Percentiles rank a stretch among this genome's conserved stretches.
Evolutionary conservation across 148 eudicot genomes (phyloP).

Genomic region (Arctostaphylos glauca): DNA sequence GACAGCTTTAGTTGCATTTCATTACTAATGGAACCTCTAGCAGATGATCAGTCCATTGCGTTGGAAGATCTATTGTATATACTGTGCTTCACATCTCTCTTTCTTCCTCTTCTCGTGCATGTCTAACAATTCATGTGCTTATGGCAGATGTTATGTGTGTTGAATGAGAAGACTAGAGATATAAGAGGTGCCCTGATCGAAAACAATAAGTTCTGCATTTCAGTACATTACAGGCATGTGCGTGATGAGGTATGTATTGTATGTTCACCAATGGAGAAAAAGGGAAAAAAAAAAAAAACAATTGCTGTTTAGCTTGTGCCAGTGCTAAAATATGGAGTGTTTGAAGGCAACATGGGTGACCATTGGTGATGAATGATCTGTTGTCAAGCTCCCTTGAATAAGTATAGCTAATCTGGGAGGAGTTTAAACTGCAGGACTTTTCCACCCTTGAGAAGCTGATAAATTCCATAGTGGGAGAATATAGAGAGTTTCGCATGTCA

Average conservation of each 20-base stretch:
- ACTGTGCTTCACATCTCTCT: background rate
- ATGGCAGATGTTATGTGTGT: constrained; percentile 35
- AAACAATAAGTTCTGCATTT: constrained; percentile 60
- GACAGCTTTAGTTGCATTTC: background rate
- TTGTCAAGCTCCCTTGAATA: too few relatives aligned
- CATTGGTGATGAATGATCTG: background rate
- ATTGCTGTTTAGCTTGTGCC: background rate
- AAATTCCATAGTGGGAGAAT: constrained; percentile 29
- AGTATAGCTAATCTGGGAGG: background rate
- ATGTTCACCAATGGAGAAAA: background rate
- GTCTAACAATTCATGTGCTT: background rate
- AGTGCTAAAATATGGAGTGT: background rate
- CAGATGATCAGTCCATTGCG: background rate
- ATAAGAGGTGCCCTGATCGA: constrained; percentile 51
- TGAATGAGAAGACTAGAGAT: constrained; percentile 40
- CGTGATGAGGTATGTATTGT: constrained; percentile 40
- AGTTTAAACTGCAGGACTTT: constrained; percentile 35
- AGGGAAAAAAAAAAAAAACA: background rate
- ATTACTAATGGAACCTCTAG: background rate
- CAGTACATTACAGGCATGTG: constrained; percentile 59
- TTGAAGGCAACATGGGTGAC: too few relatives aligned
- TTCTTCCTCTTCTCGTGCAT: background rate
- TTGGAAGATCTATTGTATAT: background rate
- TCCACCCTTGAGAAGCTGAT: constrained; percentile 37
- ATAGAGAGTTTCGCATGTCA: constrained; percentile 43